phyloP scores from a whole-genome alignment of 805 yeast species.

The Wickerhamomyces queroliae region DNA sequence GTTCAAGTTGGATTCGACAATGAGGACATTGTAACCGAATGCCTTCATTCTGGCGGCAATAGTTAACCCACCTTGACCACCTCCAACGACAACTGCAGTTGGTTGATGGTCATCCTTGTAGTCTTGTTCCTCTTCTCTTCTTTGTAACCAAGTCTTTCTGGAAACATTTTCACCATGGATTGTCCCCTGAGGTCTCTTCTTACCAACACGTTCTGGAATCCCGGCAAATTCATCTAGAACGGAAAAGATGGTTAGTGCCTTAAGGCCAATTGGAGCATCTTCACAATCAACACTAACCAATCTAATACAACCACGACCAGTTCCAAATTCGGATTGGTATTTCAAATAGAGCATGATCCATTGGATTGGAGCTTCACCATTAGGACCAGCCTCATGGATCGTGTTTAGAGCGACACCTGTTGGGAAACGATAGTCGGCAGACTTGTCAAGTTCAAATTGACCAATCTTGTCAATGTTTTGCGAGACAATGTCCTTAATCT shows the following conservation, averaged over 20 bases:
- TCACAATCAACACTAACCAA: slow-evolving; percentile 25
- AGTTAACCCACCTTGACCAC: slow-evolving; percentile 40
- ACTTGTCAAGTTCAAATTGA: slow-evolving; percentile 23
- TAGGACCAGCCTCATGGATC: slow-evolving; percentile 22
- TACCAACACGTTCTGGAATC: slow-evolving; percentile 27
- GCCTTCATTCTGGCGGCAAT: slow-evolving; percentile 36
- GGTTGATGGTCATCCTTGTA: slow-evolving; percentile 32
- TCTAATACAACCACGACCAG: slow-evolving; percentile 28
- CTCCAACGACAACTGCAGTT: slow-evolving; percentile 39
- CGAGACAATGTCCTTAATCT: slow-evolving; percentile 18
- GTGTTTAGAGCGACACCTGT: slow-evolving; percentile 25
- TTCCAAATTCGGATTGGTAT: slow-evolving; percentile 27
- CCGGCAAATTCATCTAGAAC: slow-evolving; percentile 27
- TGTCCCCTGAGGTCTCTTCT: slow-evolving; percentile 30
- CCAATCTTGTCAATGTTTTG: slow-evolving; percentile 17
- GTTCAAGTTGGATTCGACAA: slow-evolving; percentile 30
- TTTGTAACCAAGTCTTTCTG: slow-evolving; percentile 34
- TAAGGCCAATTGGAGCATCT: slow-evolving; percentile 23
- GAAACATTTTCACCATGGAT: slow-evolving; percentile 32
- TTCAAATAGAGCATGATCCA: slow-evolving; percentile 29
- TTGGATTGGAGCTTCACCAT: slow-evolving; percentile 25
- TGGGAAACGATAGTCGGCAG: slow-evolving; percentile 25
- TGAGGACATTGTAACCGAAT: slow-evolving; percentile 34
- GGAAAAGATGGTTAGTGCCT: slow-evolving; percentile 29
- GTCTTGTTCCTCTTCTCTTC: slow-evolving; percentile 23